Base-by-base conservation (phyloP, 2,329 filamentous ascomycete species). In the Parastagonospora nodorum region DNA sequence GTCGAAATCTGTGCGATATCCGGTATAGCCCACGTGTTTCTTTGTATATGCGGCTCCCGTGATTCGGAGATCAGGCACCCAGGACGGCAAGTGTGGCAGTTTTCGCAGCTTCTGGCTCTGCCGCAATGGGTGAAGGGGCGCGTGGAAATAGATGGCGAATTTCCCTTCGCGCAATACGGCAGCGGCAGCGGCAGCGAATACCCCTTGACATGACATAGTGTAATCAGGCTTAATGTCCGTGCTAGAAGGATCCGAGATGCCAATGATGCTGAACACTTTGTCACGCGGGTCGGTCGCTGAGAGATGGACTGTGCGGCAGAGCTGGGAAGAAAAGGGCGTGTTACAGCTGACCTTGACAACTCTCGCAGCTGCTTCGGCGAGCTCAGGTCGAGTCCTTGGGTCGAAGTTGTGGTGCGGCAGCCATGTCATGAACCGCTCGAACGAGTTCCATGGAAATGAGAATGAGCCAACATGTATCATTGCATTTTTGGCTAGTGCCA, bases 261-360 rank as follows among this genome's bases (percentile, higher is more conserved):
- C 53, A 15, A 60, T 50, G 7, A 60, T 7, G 0, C 60, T 55
- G 33, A 48, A 62, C 1, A 58, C 41, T 19, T 48, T 56, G 44
- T 62, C 59, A 14, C 59, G 40, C 4, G 52, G 43, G 32, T 60
- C 57, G 4, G 54, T 53, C 4, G 58, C 53, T 19, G 4, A 14
- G 19, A 45, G 35, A 15, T 27, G 12, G 15, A 9, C 11, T 12
- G 31, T 19, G 4, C 19, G 19, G 7, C 31, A 14, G 6, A 55
- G n/a, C n/a, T 42, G 19, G 16, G 39, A 48, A 39, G 47, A 50
- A 11, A 33, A 29, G 2, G 44, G 2, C 1, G 39, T 32, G 10
- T 6, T 28, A n/a, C 19, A 10, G 8, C 15, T 16, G 11, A 28
- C 9, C 24, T 24, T 28, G 7, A n/a, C 19, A 19, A 40, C 11